These are phyloP conservation scores for Haberlea rhodopensis DNA, from an alignment of 257 asterid species.

Conservation along the genomic window DNA sequence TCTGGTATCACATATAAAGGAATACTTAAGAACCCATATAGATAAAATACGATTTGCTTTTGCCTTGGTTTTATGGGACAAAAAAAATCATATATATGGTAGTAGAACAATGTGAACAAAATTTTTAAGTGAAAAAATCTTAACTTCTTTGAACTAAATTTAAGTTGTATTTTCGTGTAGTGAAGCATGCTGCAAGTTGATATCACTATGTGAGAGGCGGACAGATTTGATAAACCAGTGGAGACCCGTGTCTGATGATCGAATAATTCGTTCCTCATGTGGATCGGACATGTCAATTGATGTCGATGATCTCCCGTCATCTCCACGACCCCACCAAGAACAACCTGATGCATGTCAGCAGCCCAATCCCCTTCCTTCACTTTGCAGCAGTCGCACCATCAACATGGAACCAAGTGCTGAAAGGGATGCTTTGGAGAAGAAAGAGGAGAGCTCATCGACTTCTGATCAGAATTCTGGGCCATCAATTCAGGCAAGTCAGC, in stretches of 20 bases:
- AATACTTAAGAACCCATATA: too few relatives aligned
- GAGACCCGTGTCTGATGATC: constrained; percentile 43
- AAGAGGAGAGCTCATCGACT: too few relatives aligned
- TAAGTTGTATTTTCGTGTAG: constrained; percentile 34
- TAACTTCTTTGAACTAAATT: too few relatives aligned
- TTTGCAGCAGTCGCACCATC: too few relatives aligned
- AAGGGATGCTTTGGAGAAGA: constrained; percentile 30
- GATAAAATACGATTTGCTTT: too few relatives aligned
- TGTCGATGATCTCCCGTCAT: constrained; percentile 33
- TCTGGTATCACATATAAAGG: too few relatives aligned
- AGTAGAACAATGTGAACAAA: too few relatives aligned
- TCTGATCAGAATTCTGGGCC: too few relatives aligned
- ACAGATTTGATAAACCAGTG: constrained; percentile 52
- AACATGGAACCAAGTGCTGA: constrained; percentile 37
- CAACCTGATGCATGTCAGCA: constrained; percentile 31
- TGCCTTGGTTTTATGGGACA: constrained; percentile 7
- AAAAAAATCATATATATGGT: too few relatives aligned
- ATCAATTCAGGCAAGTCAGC: too few relatives aligned
- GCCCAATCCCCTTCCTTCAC: too few relatives aligned
- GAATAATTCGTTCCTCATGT: too few relatives aligned
- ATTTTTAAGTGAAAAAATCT: neutral
- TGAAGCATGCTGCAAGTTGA: constrained; percentile 72
- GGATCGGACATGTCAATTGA: constrained; percentile 56
- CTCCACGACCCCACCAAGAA: constrained; percentile 38
- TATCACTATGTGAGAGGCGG: constrained; percentile 57